phyloP scores from a whole-genome alignment of 2,329 filamentous ascomycete species.

The Trichothecium roseum region DNA sequence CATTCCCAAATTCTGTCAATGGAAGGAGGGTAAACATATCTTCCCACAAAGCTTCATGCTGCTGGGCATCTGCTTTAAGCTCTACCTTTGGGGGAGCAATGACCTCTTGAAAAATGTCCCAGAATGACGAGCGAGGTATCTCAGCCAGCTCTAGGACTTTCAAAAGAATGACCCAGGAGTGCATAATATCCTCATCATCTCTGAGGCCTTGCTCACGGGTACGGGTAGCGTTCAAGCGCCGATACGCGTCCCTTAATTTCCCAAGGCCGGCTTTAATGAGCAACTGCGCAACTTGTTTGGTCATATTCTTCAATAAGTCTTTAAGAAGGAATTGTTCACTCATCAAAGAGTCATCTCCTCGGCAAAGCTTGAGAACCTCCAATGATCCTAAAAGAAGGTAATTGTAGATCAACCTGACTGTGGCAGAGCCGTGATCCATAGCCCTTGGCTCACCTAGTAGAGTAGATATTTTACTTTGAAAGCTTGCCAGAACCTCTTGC shows the following conservation, averaged over 20 bases:
- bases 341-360: constrained; percentile 17
- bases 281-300: constrained; percentile 4
- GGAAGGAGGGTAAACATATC: constrained; percentile 51
- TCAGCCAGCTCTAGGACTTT: constrained; percentile 37
- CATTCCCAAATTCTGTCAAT: constrained; percentile 46
- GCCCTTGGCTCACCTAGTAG: too few species aligned
- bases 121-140: constrained; percentile 46
- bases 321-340: constrained; percentile 34
- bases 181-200: constrained; percentile 29
- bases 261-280: constrained; percentile 33
- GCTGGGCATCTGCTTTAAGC: constrained; percentile 28
- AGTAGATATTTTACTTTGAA: neutral
- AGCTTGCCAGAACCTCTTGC: constrained; percentile 22
- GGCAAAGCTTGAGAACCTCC: constrained; percentile 32
- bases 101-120: constrained; percentile 42
- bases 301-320: constrained; percentile 29
- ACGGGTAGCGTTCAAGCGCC: constrained; percentile 31
- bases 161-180: constrained; percentile 51
- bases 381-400: constrained; percentile 21
- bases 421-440: too few species aligned
- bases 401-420: constrained; percentile 12
- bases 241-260: constrained; percentile 34
- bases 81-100: constrained; percentile 25
- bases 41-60: constrained; percentile 48
- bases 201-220: constrained; percentile 42